Base-by-base conservation (phyloP, 768 basidiomycete genomes). In the Mycena latifolia region DNA sequence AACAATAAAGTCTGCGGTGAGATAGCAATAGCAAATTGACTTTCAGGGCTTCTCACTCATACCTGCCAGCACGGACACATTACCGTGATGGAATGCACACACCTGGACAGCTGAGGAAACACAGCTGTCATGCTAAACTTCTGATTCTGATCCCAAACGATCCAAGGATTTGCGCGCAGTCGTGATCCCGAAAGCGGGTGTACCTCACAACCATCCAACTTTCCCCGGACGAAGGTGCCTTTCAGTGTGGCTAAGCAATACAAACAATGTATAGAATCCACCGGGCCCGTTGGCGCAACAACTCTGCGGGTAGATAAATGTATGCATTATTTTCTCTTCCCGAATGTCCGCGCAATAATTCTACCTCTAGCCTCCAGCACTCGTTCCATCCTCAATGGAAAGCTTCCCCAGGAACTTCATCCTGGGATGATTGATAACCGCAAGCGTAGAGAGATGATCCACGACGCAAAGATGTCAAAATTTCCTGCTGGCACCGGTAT, bases 301-400 rank as follows among this genome's bases (percentile, higher is more conserved):
- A 58, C 51, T 7, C 55, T 65, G 9, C 55, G 33, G 24, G 64
- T 53, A 5, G 24, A 47, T 12, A 47, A 47, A 25, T n/a, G n/a
- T n/a, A n/a, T n/a, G n/a, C n/a, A n/a, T n/a, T n/a, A n/a, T n/a
- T n/a, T n/a, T n/a, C n/a, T n/a, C n/a, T n/a, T n/a, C n/a, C n/a
- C n/a, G n/a, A n/a, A n/a, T n/a, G n/a, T n/a, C n/a, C n/a, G n/a
- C n/a, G n/a, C n/a, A n/a, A 9, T 8, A 10, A 25, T 25, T 11
- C 18, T 25, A 22, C 15, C 37, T 37, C 37, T 3, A 9, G 41
- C 41, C n/a, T 2, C 41, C 6, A 43, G 41, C 41, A 43, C 41
- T 6, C 5, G 5, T n/a, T 20, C 41, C 5, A 6, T n/a, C 6
- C 41, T 43, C 18, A 10, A 10, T 10, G 41, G 41, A 10, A n/a